Evolutionary conservation across 1,284 basidiomycete genomes (phyloP), one percentile per base, ranked within the genome.

Genomic region (Leccinum ponderosum): DNA sequence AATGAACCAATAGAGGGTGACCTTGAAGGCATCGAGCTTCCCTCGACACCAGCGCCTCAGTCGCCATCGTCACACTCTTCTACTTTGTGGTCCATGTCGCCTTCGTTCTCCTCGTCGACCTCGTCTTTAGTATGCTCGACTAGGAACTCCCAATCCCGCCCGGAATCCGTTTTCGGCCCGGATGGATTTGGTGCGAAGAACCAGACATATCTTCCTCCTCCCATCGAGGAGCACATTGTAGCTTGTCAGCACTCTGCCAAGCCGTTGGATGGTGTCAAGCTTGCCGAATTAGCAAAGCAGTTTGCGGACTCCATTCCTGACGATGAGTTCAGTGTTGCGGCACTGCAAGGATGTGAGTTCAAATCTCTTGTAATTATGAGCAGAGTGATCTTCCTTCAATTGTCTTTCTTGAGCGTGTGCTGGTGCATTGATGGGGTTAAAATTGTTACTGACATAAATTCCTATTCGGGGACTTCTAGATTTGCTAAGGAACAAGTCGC

Each of bases 281-380:
- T 93, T 29, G 84, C 82, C 31, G 70, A 76, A 15, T 78, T 93
- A 15, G 93, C 90, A 11, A 86, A 88, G 75, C 72, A 79, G 60
- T 94, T 94, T 69, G 89, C 90, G 4, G 87, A 89, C 62, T 77
- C 83, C 25, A 86, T 94, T 29, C 90, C 91, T 0, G 88, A 91
- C 25, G 86, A 89, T 47, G 89, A 90, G 75, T 92, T 94, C 71
- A 90, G 89, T 67, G 89, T 93, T 58, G 91, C 93, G n/a, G 87
- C 89, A 59, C 77, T 94, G 61, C 92, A 94, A 76, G 92, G 91
- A 71, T 94, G 89, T 90, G 73, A 82, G 89, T 85, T 68, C 55
- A 33, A 33, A 33, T 68, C 62, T 62, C 60, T 58, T 60, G 66
- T 59, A 55, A 29, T 53, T 57, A 39, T 60, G n/a, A 52, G 44